These are phyloP conservation scores for Boehmeria nivea DNA, from an alignment of 306 rosid genomes.

Conservation along the genomic window DNA sequence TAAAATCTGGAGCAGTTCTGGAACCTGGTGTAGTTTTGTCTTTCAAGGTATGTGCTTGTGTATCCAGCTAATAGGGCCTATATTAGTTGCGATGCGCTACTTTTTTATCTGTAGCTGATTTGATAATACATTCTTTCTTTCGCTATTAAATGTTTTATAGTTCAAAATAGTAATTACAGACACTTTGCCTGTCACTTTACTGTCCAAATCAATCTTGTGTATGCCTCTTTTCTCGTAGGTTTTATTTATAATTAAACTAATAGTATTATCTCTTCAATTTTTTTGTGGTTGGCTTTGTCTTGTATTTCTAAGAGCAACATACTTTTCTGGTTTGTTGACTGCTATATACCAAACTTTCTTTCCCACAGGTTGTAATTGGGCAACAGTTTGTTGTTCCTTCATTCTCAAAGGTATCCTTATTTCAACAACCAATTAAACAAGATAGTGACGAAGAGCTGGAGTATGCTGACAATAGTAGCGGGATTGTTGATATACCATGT, in stretches of 20 bases:
- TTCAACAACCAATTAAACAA: slow-evolving; percentile 76
- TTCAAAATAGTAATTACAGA: no score
- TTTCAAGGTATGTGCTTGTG: slow-evolving; percentile 62
- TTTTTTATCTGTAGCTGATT: no score
- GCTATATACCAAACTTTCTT: slow-evolving; percentile 7
- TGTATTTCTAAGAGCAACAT: background rate
- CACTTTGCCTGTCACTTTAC: background rate
- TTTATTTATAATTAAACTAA: background rate
- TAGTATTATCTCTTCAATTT: background rate
- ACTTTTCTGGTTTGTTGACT: slow-evolving; percentile 17
- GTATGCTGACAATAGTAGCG: slow-evolving; percentile 83
- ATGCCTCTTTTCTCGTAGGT: no score
- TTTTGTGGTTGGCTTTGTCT: background rate
- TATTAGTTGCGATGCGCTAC: background rate
- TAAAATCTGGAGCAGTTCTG: slow-evolving; percentile 69
- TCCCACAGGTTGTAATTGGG: slow-evolving; percentile 76
- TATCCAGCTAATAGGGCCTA: background rate
- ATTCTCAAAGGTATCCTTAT: slow-evolving; percentile 76
- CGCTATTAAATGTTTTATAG: no score
- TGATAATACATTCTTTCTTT: no score
- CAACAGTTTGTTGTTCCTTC: slow-evolving; percentile 70
- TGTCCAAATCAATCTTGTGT: background rate
- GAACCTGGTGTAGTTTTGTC: slow-evolving; percentile 89
- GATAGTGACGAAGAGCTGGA: slow-evolving; percentile 99
- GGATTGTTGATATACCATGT: slow-evolving; percentile 41